Evolutionary conservation across 1,284 basidiomycete species (phyloP), one percentile per base, ranked within the genome.

Genomic region (Apiotrichum mycotoxinovorans): DNA sequence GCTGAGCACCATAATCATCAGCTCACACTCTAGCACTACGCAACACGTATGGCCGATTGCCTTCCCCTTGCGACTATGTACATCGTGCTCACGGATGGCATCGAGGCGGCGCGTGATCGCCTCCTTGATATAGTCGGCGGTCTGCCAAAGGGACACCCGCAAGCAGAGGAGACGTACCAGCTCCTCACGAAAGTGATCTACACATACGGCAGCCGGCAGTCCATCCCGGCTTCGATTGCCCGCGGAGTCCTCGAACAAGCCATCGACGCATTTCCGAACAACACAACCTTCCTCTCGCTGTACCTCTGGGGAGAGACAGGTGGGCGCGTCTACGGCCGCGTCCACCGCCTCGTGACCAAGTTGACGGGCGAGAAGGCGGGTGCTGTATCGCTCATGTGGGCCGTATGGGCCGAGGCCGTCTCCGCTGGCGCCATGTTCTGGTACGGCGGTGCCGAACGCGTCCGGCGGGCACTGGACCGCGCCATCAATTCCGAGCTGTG

Each of bases 281-380:
- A 81, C 61, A 78, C 77, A 0, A 57, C 71, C 18, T 79, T 81
- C 66, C 67, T 78, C 4, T 67, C 70, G 14, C 64, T 80, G 26
- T 79, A 76, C 58, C 70, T 79, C 14, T 70, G 66, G 51, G 76
- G 76, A 37, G 79, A 80, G 60, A 54, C 71, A 1, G 66, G 73
- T 1, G 71, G 69, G 25, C 64, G 77, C 37, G 73, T 79, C 9
- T 74, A 79, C 48, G 77, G 76, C 15, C 71, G 78, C 22, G 69
- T 79, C 1, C 74, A 78, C 48, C 63, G 68, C 15, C 62, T 77
- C 17, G 61, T 78, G 9, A 40, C 60, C 1, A 46, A 61, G 11
- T 56, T 69, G 2, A 60, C 64, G 52, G 54, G 50, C 2, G 54
- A 65, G 22, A 64, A 66, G 17, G 56, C 44, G 8, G 73, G 67